These are phyloP conservation scores for Solanum hybrid DNA, from an alignment of 305 asterid species.

Conservation along the genomic window DNA sequence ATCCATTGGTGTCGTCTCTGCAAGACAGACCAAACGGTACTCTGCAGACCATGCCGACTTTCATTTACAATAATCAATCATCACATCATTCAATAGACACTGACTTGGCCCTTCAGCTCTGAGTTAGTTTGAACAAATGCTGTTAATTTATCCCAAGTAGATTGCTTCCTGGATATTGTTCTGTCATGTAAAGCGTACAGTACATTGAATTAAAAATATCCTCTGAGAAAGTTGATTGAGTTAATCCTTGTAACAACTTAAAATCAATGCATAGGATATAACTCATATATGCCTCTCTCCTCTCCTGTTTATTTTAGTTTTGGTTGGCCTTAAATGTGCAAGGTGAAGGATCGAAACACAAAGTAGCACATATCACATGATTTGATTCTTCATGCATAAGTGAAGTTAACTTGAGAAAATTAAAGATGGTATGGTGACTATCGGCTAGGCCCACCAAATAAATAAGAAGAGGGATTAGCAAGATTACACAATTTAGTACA, in stretches of 20 bases:
- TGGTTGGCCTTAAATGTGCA: not conserved
- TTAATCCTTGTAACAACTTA: not conserved
- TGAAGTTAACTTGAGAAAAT: not conserved
- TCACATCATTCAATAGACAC: constrained; percentile 9
- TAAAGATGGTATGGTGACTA: not conserved
- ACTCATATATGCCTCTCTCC: not conserved
- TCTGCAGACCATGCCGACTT: constrained; percentile 4
- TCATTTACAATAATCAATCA: constrained; percentile 4
- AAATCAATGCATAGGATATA: not conserved
- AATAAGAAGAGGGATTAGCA: not conserved
- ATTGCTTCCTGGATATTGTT: not conserved
- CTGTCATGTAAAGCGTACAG: not conserved
- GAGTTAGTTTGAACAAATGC: not conserved
- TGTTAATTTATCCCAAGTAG: not conserved
- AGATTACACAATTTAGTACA: not conserved
- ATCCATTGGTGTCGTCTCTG: not conserved
- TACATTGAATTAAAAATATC: not conserved
- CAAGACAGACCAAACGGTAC: not conserved
- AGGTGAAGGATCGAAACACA: not conserved
- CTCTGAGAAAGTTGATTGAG: not conserved
- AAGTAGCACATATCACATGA: not conserved
- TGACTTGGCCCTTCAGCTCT: constrained; percentile 19
- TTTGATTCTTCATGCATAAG: not conserved
- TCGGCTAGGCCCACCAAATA: not conserved
- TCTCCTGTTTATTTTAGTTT: not conserved